These are phyloP conservation scores for Xylariaceae sp. DNA, from an alignment of 2,329 filamentous ascomycete species.

Conservation along the genomic window DNA sequence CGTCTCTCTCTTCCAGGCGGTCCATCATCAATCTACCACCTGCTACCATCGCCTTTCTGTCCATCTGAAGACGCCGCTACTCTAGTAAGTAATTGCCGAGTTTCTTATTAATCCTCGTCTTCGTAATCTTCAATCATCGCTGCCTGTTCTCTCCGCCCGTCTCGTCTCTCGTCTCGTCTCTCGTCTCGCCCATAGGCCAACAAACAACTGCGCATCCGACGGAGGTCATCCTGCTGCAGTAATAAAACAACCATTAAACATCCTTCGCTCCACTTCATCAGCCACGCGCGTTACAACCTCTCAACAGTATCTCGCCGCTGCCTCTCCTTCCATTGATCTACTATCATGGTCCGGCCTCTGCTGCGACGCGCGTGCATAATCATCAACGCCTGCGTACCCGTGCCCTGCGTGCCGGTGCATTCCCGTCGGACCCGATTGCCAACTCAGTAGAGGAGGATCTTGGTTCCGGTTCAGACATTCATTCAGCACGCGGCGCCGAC, in stretches of 20 bases:
- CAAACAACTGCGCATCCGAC: slow-evolving; percentile 7
- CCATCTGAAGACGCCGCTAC: slow-evolving; percentile 6
- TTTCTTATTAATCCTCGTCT: neutral
- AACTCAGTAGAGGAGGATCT: slow-evolving; percentile 1
- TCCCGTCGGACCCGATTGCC: neutral
- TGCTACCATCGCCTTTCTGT: slow-evolving; percentile 20
- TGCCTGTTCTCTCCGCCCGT: neutral
- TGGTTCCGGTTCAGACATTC: slow-evolving; percentile 1
- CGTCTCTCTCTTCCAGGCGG: slow-evolving; percentile 17
- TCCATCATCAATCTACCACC: slow-evolving; percentile 17
- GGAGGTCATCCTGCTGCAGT: slow-evolving; percentile 4
- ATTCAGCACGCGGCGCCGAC: neutral
- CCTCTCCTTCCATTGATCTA: slow-evolving; percentile 1
- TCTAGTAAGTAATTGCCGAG: slow-evolving; percentile 13
- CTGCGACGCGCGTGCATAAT: slow-evolving; percentile 6
- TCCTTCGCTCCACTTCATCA: slow-evolving; percentile 1
- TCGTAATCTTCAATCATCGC: neutral
- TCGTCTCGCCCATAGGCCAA: neutral
- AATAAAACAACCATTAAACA: slow-evolving; percentile 3
- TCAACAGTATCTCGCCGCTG: neutral
- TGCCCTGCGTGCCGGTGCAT: neutral
- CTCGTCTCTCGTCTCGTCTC: neutral
- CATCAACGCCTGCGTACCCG: slow-evolving; percentile 3
- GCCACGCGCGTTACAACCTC: slow-evolving; percentile 2
- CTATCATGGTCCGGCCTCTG: slow-evolving; percentile 1